Evolutionary conservation across 768 basidiomycete species (phyloP).

Genomic region (Chlorophyllum brunneum): DNA sequence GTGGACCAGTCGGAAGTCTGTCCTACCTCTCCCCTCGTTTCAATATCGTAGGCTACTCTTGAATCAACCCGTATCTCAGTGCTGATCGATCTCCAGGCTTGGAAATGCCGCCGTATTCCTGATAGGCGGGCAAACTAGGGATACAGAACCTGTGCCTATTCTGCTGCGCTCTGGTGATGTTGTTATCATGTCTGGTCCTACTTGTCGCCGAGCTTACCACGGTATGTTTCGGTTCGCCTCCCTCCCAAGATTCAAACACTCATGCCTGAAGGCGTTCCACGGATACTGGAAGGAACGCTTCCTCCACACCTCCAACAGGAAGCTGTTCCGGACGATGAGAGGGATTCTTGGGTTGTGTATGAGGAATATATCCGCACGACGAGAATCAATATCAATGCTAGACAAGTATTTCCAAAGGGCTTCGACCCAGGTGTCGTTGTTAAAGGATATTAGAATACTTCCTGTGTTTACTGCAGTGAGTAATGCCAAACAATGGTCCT

Average conservation of each 20-base stretch:
- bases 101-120: conserved; percentile 90
- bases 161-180: conserved; percentile 89
- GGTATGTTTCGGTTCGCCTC: conserved; percentile 23
- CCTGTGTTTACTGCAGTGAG: neutral
- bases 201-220: conserved; percentile 86
- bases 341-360: conserved; percentile 54
- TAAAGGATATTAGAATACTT: neutral
- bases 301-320: conserved; percentile 51
- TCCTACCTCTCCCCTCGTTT: conserved; percentile 87
- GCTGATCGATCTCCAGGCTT: conserved; percentile 44
- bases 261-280: conserved; percentile 55
- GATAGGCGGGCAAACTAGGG: conserved; percentile 79
- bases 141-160: conserved; percentile 73
- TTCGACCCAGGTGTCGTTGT: conserved; percentile 35
- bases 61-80: neutral
- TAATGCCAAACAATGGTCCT: neutral
- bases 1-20: conserved; percentile 97
- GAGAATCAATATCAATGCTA: conserved; percentile 88
- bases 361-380: conserved; percentile 60
- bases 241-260: neutral
- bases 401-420: conserved; percentile 81
- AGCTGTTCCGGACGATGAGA: conserved; percentile 22
- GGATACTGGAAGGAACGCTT: conserved; percentile 78
- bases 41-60: conserved; percentile 69
- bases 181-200: conserved; percentile 88